phyloP scores from a whole-genome alignment of 176 grass and related monocot genomes.

The Ensete glaucum region DNA sequence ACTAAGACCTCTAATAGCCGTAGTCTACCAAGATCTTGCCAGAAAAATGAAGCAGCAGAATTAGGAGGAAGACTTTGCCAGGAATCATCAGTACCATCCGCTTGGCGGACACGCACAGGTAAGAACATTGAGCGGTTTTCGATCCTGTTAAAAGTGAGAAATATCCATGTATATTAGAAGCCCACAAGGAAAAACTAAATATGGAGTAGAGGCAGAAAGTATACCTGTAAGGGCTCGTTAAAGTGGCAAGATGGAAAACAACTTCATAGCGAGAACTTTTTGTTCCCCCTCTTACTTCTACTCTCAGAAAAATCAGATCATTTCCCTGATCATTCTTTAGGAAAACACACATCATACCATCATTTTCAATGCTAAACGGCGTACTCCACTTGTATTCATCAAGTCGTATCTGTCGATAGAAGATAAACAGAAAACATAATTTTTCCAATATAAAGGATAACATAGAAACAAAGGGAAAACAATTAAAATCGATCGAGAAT shows the following conservation, averaged over 20 bases:
- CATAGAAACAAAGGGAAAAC: neutral
- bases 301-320: constrained; percentile 63
- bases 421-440: constrained; percentile 12
- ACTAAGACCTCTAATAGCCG: constrained; percentile 68
- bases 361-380: constrained; percentile 81
- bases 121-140: constrained; percentile 98
- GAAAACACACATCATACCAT: constrained; percentile 78
- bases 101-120: constrained; percentile 76
- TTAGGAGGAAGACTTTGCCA: constrained; percentile 80
- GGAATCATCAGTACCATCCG: constrained; percentile 55
- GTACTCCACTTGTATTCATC: constrained; percentile 89
- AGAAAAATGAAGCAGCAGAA: constrained; percentile 80
- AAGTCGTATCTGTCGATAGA: constrained; percentile 51
- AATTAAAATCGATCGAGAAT: constrained; percentile 1
- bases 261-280: constrained; percentile 92
- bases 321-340: constrained; percentile 50
- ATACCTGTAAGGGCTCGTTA: constrained; percentile 89
- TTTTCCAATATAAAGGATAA: neutral
- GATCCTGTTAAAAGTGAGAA: constrained; percentile 35
- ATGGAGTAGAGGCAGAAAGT: constrained; percentile 6
- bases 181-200: constrained; percentile 4
- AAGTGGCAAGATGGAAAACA: constrained; percentile 62
- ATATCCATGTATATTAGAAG: constrained; percentile 14
- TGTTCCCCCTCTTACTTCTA: constrained; percentile 71
- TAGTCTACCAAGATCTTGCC: constrained; percentile 81